Conservation (phyloP, 805 yeast genomes). For the Groenewaldozyma tartarivorans region DNA sequence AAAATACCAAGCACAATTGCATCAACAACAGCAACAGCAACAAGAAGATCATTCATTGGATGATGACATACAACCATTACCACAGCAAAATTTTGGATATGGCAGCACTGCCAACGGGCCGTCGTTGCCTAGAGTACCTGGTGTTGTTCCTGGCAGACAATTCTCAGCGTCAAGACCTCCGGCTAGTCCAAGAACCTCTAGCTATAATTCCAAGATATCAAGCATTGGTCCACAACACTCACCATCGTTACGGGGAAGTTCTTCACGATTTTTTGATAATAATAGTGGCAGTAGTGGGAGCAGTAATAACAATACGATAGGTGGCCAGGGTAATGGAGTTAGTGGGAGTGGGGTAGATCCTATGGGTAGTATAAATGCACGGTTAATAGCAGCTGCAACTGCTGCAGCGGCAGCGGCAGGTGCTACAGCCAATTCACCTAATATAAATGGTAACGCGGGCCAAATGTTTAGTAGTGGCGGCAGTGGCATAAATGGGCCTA, state of each 20-base stretch:
- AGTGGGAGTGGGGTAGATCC: too few species aligned
- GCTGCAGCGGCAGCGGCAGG: background rate
- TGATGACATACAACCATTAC: background rate
- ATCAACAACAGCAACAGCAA: background rate
- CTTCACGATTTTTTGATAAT: conserved; percentile 5
- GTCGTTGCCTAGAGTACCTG: background rate
- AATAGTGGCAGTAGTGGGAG: background rate
- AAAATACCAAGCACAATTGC: background rate
- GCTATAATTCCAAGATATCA: background rate
- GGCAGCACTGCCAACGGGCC: background rate
- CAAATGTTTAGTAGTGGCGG: conserved; percentile 4
- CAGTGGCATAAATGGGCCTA: background rate
- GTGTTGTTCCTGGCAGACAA: background rate
- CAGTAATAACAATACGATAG: background rate
- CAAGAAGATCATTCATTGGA: background rate
- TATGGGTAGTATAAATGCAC: background rate
- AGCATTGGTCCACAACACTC: conserved; percentile 1
- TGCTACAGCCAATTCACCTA: background rate
- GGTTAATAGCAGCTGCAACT: background rate
- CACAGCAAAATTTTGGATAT: background rate
- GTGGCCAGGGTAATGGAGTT: too few species aligned
- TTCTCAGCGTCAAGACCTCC: background rate
- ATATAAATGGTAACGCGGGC: conserved; percentile 2
- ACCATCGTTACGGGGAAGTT: conserved; percentile 7
- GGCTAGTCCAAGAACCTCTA: conserved; percentile 3